Evolutionary conservation across 768 basidiomycete species (phyloP), one percentile per base, ranked within the genome.

Genomic region (Paxillus ammoniavirescens): DNA sequence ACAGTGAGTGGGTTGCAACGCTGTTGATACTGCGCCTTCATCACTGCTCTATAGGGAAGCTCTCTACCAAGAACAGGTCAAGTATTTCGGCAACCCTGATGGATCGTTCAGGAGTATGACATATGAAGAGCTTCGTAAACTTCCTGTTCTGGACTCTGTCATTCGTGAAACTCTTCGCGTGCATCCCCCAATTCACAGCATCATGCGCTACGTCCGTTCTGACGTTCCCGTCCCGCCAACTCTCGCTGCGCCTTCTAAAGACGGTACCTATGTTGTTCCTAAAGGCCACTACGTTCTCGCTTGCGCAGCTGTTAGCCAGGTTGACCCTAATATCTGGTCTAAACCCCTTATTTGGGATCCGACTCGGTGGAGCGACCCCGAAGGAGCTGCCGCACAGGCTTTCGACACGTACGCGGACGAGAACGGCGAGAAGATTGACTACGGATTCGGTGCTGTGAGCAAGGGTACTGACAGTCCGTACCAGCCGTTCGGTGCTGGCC

Each of bases 401-500:
- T 83, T 83, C 63, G 83, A 82, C 63, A 77, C 80, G 59, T 93
- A 97, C 64, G 71, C 74, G 38, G 90, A 90, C 61, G 85, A 85
- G 61, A 70, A 72, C 31, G 89, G 91, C 52, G 92, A 96, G 71
- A 94, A 94, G 76, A 77, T 98, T 56, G 97, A 99, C 71, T 99
- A 88, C 64, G 97, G 97, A 2, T 99, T 92, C 70, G 97, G 97
- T 49, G 83, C 86, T 55, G 90, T 99, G 48, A 91, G 88, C 75
- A 98, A 98, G 75, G 95, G 95, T 47, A 98, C 95, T 6, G 91
- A 95, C 53, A 91, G 88, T 61, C 93, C 92, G 46, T 98, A 98
- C 70, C 91, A 97, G 68, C 97, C 97, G 2, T 99, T 99, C 64
- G 97, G 97, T 57, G 96, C 97, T 48, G 97, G 97, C 28, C 81